Conservation (phyloP, 306 rosid genomes). For the Vigna angularis region DNA sequence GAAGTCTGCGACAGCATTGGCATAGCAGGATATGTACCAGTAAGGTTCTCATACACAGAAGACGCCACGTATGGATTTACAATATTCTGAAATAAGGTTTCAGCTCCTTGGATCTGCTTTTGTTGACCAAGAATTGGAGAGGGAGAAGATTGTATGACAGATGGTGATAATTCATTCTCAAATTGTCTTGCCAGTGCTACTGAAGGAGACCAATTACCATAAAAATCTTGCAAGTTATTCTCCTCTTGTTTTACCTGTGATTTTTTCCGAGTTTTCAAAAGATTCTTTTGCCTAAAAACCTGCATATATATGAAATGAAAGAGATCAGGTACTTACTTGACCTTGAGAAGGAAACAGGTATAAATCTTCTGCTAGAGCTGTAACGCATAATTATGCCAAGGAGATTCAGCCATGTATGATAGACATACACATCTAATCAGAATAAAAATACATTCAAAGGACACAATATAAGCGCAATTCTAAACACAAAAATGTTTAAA, state of each 20-base stretch:
- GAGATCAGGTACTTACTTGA: slow-evolving; percentile 22
- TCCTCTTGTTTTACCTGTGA: slow-evolving; percentile 57
- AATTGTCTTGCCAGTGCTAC: slow-evolving; percentile 54
- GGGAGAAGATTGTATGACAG: slow-evolving; percentile 61
- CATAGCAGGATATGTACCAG: slow-evolving; percentile 62
- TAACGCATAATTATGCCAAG: slow-evolving; percentile 26
- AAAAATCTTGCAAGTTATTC: slow-evolving; percentile 53
- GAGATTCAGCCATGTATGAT: not conserved
- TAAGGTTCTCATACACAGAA: slow-evolving; percentile 58
- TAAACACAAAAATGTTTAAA: slow-evolving; percentile 31
- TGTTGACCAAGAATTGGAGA: slow-evolving; percentile 58
- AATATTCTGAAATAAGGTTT: slow-evolving; percentile 60
- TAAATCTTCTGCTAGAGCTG: slow-evolving; percentile 10
- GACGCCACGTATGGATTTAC: slow-evolving; percentile 59
- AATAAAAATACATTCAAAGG: slow-evolving; percentile 5
- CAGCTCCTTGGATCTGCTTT: slow-evolving; percentile 63
- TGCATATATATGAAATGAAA: slow-evolving; percentile 46
- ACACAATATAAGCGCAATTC: slow-evolving; percentile 15
- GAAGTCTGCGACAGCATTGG: slow-evolving; percentile 68
- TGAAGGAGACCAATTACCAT: slow-evolving; percentile 69
- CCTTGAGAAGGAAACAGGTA: slow-evolving; percentile 25
- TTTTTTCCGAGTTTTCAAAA: slow-evolving; percentile 54
- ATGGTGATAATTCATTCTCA: slow-evolving; percentile 59
- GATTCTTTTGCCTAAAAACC: slow-evolving; percentile 60
- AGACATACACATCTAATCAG: slow-evolving; percentile 33